Evolutionary conservation across 306 rosid genomes (phyloP), one percentile per base, ranked within the genome.

Genomic region (Castanea mollissima): DNA sequence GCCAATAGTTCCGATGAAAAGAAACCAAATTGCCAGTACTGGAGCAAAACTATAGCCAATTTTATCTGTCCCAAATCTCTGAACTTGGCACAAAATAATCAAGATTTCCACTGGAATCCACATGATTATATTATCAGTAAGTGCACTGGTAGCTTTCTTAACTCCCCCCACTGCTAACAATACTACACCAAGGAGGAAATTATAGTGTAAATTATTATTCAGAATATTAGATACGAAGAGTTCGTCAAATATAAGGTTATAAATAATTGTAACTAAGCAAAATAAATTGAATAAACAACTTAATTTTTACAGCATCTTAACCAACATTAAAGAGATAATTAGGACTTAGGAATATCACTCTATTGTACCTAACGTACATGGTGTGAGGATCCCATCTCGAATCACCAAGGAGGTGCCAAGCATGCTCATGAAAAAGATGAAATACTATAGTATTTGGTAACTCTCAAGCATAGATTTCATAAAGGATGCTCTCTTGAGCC

Each of bases 21-120:
- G 1, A 44, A 88, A 85, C 89, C 89, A 88, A 13, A 79, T 21
- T 34, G 72, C 21, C n/a, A 88, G 79, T 9, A 83, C 38, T 3
- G 87, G 87, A 68, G 91, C 89, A 68, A 83, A 88, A 15, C 70
- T 49, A 71, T 78, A 78, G 5, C 91, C 89, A 44, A 88, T 87
- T 83, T 23, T 88, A 35, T 83, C 76, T 10, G 89, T 88, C 12
- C 91, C 91, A 69, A 81, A 85, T 63, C 83, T 82, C 72, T 85
- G 89, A 59, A 83, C 55, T 64, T 54, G 27, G 56, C 85, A 88
- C 19, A 88, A 34, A 13, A 12, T 8, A 4, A 78, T 18, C 80
- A 88, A 83, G 71, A 88, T 79, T 25, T 49, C 83, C 19, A 59
- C 79, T 2, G 88, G 85, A 32, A 85, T 73, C 84, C 86, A 74